phyloP scores from a whole-genome alignment of 2,329 filamentous ascomycete genomes.

The Clarireedia sp. region DNA sequence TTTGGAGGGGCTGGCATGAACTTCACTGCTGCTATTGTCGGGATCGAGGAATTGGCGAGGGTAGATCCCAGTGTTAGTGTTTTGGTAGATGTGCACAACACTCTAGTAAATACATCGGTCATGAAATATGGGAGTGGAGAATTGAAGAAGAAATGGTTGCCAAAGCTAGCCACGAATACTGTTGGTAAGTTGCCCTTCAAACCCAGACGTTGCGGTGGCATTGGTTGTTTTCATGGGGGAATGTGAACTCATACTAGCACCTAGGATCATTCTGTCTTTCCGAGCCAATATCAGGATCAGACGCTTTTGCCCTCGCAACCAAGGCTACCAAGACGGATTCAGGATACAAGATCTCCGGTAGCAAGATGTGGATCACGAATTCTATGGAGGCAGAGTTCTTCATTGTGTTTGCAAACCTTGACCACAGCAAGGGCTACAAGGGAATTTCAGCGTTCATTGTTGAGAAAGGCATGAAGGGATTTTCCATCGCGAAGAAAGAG shows the following conservation, averaged over 20 bases:
- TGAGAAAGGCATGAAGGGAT: conserved; percentile 81
- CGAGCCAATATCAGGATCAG: conserved; percentile 85
- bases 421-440: conserved; percentile 88
- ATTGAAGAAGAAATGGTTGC: conserved; percentile 79
- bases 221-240: too few species aligned
- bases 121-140: conserved; percentile 73
- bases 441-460: conserved; percentile 95
- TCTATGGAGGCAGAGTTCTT: conserved; percentile 89
- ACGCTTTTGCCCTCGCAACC: conserved; percentile 91
- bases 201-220: background rate
- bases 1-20: conserved; percentile 97
- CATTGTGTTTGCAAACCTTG: conserved; percentile 95
- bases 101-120: conserved; percentile 88
- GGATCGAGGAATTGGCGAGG: conserved; percentile 91
- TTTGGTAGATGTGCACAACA: conserved; percentile 96
- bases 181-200: conserved; percentile 44
- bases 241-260: too few species aligned
- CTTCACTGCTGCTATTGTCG: conserved; percentile 92
- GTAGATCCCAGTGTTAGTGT: conserved; percentile 94
- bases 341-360: conserved; percentile 81
- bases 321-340: conserved; percentile 75
- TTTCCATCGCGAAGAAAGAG: conserved; percentile 97
- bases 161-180: conserved; percentile 80
- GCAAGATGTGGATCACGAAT: conserved; percentile 99
- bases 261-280: conserved; percentile 79